Evolutionary conservation across 2,329 filamentous ascomycete species (phyloP), one percentile per base, ranked within the genome.

Genomic region (Trichophyton rubrum): DNA sequence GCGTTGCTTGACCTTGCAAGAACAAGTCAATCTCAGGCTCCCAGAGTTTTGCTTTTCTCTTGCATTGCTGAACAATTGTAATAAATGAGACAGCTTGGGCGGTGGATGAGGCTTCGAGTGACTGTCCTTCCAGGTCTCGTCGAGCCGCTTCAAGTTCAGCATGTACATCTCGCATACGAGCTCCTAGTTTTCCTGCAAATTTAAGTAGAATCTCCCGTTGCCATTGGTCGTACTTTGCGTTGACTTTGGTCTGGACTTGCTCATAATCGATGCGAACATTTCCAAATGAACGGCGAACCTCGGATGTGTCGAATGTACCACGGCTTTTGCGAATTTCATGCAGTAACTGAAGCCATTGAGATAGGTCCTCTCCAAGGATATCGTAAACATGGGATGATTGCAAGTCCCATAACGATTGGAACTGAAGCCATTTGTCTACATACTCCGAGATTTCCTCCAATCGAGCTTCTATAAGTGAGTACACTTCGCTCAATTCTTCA

Each of bases 221-320:
- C 93, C 95, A 99, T 73, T 97, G 92, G 71, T 99, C 95, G 71
- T 99, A 99, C 73, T 97, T 99, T 68, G 90, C 90, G 69, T 97
- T 99, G 73, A 99, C 93, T 74, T 96, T 96, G 61, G 92, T 90
- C 74, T 99, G 95, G 0, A 99, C 93, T 73, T 99, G 95, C 68
- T 97, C 93, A 69, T 99, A 99, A 72, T 99, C 92, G 69, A 99
- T 90, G 3, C 88, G 90, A 59, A 97, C 85, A 73, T 95, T 92
- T 3, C 93, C 93, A 71, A 99, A 99, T 0, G 87, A 88, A 43
- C 89, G 87, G 73, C 87, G 93, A 65, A 95, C 89, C 71, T 96
- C 93, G 7, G 92, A 95, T 1, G 92, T 99, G 70, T 99, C 93
- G 68, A 99, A 99, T 0, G 95, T 99, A 47, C 90, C 87, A 59